A percentile compares a stretch with the other conserved stretches of the same genome.
Evolutionary conservation across 306 rosid genomes (phyloP).

Genomic region (Castanea crenata): DNA sequence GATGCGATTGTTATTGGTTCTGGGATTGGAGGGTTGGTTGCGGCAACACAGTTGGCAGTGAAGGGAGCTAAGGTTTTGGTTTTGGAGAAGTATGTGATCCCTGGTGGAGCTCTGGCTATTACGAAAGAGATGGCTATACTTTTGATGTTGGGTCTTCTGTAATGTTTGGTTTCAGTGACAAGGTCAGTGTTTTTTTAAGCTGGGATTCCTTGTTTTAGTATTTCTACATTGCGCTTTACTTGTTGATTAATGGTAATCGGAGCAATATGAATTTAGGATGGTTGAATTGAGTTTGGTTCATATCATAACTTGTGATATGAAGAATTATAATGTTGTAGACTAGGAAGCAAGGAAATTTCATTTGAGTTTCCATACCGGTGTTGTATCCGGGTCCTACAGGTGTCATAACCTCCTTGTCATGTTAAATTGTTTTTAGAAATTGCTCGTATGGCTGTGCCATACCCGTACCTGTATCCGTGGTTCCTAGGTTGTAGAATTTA

Average conservation of each 20-base stretch:
- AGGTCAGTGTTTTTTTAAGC: constrained; percentile 44
- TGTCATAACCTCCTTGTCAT: too few species aligned
- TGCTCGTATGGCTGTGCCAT: too few species aligned
- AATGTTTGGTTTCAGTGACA: constrained; percentile 96
- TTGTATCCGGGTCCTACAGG: too few species aligned
- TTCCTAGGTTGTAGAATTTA: too few species aligned
- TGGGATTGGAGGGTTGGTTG: constrained; percentile 93
- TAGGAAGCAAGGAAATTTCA: too few species aligned
- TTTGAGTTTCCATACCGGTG: too few species aligned
- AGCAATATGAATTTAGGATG: background rate
- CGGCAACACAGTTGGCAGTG: constrained; percentile 90
- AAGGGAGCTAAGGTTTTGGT: constrained; percentile 89
- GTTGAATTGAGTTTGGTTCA: background rate
- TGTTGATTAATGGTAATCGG: background rate
- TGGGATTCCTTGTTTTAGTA: constrained; percentile 1
- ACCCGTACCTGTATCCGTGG: too few species aligned
- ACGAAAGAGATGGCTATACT: constrained; percentile 80
- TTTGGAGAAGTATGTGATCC: constrained; percentile 92
- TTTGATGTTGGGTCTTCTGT: constrained; percentile 98
- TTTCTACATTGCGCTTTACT: constrained; percentile 4
- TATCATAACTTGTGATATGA: background rate
- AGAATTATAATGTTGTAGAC: background rate
- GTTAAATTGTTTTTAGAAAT: too few species aligned
- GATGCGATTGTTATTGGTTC: constrained; percentile 96
- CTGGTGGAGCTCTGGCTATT: constrained; percentile 97